A percentile compares a stretch with the other conserved stretches of the same genome.
Evolutionary conservation across 345 rosid species (phyloP).

Genomic region (Moricandia moricandioides): DNA sequence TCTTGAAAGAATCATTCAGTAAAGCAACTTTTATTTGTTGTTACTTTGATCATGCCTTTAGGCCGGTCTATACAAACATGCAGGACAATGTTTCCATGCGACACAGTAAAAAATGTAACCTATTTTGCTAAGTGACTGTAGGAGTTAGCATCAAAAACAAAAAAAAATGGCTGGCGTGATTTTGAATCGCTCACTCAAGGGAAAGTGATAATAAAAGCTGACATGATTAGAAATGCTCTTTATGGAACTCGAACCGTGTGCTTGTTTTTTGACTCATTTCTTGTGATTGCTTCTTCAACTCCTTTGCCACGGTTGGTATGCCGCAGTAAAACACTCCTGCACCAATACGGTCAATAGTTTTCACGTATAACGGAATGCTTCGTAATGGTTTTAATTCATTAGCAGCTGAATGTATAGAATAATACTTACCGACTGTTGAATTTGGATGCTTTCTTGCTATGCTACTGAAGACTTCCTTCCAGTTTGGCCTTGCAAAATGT

Average conservation of each 20-base stretch:
- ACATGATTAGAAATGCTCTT: slow-evolving; percentile 69
- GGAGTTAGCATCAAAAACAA: slow-evolving; percentile 27
- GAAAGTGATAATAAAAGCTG: slow-evolving; percentile 21
- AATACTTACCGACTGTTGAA: slow-evolving; percentile 67
- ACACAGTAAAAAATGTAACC: slow-evolving; percentile 24
- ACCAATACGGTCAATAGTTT: slow-evolving; percentile 6
- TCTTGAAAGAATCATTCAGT: slow-evolving; percentile 2
- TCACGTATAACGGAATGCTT: slow-evolving; percentile 1
- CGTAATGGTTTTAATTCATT: background rate
- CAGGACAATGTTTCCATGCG: slow-evolving; percentile 19
- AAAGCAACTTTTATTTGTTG: slow-evolving; percentile 17
- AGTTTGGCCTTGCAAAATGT: slow-evolving; percentile 94
- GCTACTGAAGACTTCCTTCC: slow-evolving; percentile 83
- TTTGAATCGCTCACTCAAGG: slow-evolving; percentile 19
- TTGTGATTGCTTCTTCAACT: slow-evolving; percentile 63
- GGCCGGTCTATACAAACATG: slow-evolving; percentile 37
- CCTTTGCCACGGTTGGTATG: slow-evolving; percentile 81
- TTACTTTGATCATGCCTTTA: slow-evolving; percentile 30
- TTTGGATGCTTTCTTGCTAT: slow-evolving; percentile 79
- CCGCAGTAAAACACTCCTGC: slow-evolving; percentile 98
- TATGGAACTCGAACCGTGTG: slow-evolving; percentile 87
- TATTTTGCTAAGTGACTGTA: slow-evolving; percentile 29
- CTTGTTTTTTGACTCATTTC: slow-evolving; percentile 73
- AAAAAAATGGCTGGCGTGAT: slow-evolving; percentile 27
- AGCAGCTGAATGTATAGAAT: slow-evolving; percentile 8